Conservation (phyloP, 1,284 basidiomycete genomes). For the Vanrija sp. region DNA sequence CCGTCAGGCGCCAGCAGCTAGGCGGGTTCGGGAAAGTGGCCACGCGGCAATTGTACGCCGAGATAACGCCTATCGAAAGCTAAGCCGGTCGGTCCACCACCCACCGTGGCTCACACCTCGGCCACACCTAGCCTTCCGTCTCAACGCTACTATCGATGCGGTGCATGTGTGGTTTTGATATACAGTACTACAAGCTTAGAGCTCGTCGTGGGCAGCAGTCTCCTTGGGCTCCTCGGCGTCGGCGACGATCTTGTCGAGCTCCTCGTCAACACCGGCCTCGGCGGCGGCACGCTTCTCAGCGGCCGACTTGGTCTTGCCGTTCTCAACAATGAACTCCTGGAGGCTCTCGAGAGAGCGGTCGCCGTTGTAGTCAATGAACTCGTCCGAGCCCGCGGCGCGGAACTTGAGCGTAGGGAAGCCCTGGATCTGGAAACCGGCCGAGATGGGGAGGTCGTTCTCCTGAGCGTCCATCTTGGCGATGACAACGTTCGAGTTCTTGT, state of each 20-base stretch:
- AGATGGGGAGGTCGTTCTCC: conserved; percentile 91
- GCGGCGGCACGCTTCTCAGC: conserved; percentile 22
- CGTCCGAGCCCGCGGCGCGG: conserved; percentile 78
- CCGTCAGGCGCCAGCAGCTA: too few relatives aligned
- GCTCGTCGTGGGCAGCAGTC: not conserved
- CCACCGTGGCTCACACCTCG: too few relatives aligned
- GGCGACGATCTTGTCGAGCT: conserved; percentile 10
- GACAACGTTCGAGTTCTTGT: conserved; percentile 71
- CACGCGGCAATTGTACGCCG: too few relatives aligned
- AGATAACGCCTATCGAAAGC: too few relatives aligned
- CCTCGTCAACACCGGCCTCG: conserved; percentile 26
- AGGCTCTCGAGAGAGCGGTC: conserved; percentile 83
- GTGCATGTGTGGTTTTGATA: too few relatives aligned
- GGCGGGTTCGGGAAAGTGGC: too few relatives aligned
- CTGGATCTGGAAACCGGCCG: conserved; percentile 74
- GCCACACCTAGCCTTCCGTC: too few relatives aligned
- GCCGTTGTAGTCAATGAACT: conserved; percentile 90
- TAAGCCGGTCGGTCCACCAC: too few relatives aligned
- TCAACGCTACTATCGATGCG: too few relatives aligned
- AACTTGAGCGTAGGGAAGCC: conserved; percentile 96
- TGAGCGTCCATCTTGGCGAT: conserved; percentile 96
- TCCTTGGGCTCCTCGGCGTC: conserved; percentile 7
- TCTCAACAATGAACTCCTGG: conserved; percentile 75
- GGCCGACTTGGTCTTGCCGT: conserved; percentile 58
- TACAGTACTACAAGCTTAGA: too few relatives aligned